Conservation (phyloP, 2,329 filamentous ascomycete genomes). For the Coleophoma cylindrospora region DNA sequence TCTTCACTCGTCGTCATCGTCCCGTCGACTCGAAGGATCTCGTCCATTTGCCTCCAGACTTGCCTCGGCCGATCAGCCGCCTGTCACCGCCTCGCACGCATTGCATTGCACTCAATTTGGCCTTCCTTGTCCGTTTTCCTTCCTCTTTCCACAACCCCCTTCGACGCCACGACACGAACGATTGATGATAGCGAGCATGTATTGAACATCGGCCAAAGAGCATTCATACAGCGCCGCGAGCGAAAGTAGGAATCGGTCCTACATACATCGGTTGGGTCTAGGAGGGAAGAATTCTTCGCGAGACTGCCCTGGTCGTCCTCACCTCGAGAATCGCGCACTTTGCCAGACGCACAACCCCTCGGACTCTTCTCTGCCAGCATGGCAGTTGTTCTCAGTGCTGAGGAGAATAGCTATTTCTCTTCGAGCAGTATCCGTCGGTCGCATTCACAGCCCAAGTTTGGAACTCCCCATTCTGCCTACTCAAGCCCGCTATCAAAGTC, state of each 20-base stretch:
- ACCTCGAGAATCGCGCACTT: neutral
- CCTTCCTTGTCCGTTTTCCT: neutral
- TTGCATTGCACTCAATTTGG: neutral
- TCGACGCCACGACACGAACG: neutral
- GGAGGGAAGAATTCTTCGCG: neutral
- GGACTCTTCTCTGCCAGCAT: conserved; percentile 12
- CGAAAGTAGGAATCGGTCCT: neutral
- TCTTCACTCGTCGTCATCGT: no score
- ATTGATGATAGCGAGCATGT: neutral
- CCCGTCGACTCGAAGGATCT: no score
- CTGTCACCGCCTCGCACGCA: neutral
- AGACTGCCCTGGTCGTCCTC: neutral
- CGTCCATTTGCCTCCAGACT: neutral
- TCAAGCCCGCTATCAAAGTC: conserved; percentile 42
- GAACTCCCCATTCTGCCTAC: conserved; percentile 40
- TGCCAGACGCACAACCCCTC: neutral
- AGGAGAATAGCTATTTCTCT: conserved; percentile 53
- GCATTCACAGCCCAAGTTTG: conserved; percentile 55
- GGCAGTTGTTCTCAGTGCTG: conserved; percentile 33
- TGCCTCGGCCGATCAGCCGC: neutral
- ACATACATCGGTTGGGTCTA: neutral
- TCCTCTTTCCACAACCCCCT: neutral
- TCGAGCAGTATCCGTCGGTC: conserved; percentile 51
- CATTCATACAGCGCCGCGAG: neutral
- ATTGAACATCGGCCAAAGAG: neutral